Conservation (phyloP, 495 filamentous ascomycete species). For the Penicillium maclennaniae region DNA sequence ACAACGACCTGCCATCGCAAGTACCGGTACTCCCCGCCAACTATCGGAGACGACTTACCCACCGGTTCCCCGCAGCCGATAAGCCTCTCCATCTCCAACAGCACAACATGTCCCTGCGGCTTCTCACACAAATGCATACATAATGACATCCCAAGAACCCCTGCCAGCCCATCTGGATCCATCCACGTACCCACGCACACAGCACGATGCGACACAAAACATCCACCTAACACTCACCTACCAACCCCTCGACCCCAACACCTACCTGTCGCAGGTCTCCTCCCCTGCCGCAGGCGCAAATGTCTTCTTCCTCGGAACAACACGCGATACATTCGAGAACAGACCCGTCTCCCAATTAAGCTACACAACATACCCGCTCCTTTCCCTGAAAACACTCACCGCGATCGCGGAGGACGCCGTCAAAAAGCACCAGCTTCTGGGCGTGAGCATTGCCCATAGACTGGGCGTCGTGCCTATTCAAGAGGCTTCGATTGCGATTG, state of each 20-base stretch:
- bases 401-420: constrained; percentile 60
- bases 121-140: constrained; percentile 4
- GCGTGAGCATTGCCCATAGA: constrained; percentile 80
- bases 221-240: constrained; percentile 54
- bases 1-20: too few species aligned
- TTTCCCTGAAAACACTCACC: constrained; percentile 72
- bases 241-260: constrained; percentile 53
- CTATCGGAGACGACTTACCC: constrained; percentile 19
- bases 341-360: constrained; percentile 72
- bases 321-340: constrained; percentile 73
- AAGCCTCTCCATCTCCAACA: constrained; percentile 3
- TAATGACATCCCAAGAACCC: constrained; percentile 16
- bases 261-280: constrained; percentile 62
- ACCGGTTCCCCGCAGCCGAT: constrained; percentile 25
- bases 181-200: constrained; percentile 39
- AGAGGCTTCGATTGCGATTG: constrained; percentile 90
- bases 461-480: constrained; percentile 80
- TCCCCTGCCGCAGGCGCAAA: constrained; percentile 83
- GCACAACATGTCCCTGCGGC: neutral
- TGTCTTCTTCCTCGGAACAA: constrained; percentile 85
- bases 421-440: constrained; percentile 57
- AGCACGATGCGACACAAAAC: constrained; percentile 25
- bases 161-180: constrained; percentile 37
- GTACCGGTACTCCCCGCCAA: constrained; percentile 17
- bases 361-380: constrained; percentile 77